A percentile compares a stretch with the other conserved stretches of the same genome.
phyloP scores from a whole-genome alignment of 371 early-diverging fungal species.

The Capillidium heterosporum region DNA sequence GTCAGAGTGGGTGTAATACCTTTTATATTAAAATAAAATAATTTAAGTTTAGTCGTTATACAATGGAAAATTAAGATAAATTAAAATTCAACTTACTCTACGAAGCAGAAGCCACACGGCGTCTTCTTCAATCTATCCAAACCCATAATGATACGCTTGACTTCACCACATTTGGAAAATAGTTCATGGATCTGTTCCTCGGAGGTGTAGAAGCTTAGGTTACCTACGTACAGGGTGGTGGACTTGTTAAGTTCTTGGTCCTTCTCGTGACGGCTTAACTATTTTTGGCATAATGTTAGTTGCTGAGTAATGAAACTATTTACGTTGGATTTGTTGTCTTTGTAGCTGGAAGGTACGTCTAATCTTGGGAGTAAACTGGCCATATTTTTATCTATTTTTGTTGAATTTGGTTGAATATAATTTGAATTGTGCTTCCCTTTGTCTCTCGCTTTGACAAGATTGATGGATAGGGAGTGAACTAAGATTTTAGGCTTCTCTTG shows the following conservation, averaged over 20 bases:
- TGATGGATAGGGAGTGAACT: too few species aligned
- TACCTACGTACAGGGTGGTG: slow-evolving; percentile 92
- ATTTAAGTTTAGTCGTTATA: background rate
- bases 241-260: slow-evolving; percentile 41
- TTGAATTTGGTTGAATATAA: too few species aligned
- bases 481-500: too few species aligned
- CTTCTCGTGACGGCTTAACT: slow-evolving; percentile 57
- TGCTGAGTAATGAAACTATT: background rate
- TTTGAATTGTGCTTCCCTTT: too few species aligned
- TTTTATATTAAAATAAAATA: slow-evolving; percentile 11
- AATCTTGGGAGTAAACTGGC: slow-evolving; percentile 1
- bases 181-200: slow-evolving; percentile 97
- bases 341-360: slow-evolving; percentile 4
- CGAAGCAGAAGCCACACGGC: slow-evolving; percentile 98
- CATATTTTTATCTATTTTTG: background rate
- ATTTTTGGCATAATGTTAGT: background rate
- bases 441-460: too few species aligned
- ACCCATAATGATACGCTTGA: slow-evolving; percentile 97
- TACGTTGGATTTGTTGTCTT: slow-evolving; percentile 4
- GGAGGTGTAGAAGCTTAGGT: slow-evolving; percentile 92
- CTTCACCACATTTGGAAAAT: slow-evolving; percentile 89
- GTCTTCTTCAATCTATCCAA: slow-evolving; percentile 83
- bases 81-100: slow-evolving; percentile 65
- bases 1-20: slow-evolving; percentile 71
- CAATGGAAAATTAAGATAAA: too few species aligned